A percentile compares a stretch with the other conserved stretches of the same genome.
Conservation (phyloP, 1,139 yeast genomes). For the Protomyces gravidus region DNA sequence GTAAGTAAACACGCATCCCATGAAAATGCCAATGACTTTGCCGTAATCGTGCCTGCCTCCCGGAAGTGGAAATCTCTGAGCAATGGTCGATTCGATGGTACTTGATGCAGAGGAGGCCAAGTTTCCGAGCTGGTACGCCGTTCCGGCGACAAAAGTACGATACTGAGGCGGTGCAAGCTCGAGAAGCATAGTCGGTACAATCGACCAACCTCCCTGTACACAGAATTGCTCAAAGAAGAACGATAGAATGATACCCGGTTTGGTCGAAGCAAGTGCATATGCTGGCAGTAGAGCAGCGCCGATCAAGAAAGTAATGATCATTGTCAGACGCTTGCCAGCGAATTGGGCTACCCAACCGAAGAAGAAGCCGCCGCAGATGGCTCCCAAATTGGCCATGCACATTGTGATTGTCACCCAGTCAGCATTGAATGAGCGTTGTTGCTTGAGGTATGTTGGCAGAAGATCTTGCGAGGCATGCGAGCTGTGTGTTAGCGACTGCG, state of each 20-base stretch:
- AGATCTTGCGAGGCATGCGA: conserved; percentile 72
- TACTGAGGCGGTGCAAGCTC: conserved; percentile 71
- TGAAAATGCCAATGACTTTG: conserved; percentile 74
- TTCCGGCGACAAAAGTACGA: conserved; percentile 66
- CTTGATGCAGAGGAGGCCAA: conserved; percentile 78
- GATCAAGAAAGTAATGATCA: conserved; percentile 56
- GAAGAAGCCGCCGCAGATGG: conserved; percentile 59
- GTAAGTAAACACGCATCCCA: conserved; percentile 70
- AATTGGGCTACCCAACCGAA: conserved; percentile 60
- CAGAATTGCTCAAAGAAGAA: conserved; percentile 64
- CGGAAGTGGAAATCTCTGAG: conserved; percentile 42
- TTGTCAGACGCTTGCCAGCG: conserved; percentile 57
- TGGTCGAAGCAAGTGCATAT: conserved; percentile 59
- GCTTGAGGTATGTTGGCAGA: conserved; percentile 60
- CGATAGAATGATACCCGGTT: conserved; percentile 66
- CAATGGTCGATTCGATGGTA: conserved; percentile 73
- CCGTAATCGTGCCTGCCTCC: conserved; percentile 46
- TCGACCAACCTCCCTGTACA: conserved; percentile 89
- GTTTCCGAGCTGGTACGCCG: conserved; percentile 78
- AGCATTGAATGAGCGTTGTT: conserved; percentile 50
- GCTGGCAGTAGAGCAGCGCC: conserved; percentile 70
- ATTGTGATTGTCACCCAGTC: conserved; percentile 62
- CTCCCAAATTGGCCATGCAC: conserved; percentile 67
- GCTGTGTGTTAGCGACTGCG: too few relatives aligned
- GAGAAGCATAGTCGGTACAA: conserved; percentile 69